phyloP scores from a whole-genome alignment of 176 grass and related monocot genomes.

The Hordeum marinum region DNA sequence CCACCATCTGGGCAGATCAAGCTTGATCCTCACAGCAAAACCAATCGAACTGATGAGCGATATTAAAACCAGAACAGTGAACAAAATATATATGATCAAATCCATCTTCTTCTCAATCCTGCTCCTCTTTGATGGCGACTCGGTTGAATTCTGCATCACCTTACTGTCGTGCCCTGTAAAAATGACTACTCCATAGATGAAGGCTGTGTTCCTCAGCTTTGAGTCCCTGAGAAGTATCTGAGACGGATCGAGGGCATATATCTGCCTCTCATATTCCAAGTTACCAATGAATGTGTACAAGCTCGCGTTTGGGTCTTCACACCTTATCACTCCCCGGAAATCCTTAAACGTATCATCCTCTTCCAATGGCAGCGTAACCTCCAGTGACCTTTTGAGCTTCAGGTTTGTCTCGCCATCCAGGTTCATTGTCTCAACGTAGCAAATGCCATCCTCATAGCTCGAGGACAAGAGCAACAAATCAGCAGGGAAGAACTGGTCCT shows the following conservation, averaged over 20 bases:
- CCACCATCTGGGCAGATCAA: constrained; percentile 72
- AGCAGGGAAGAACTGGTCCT: constrained; percentile 97
- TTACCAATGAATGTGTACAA: constrained; percentile 90
- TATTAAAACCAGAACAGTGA: constrained; percentile 85
- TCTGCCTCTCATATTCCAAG: constrained; percentile 84
- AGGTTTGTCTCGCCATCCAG: constrained; percentile 96
- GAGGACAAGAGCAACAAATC: constrained; percentile 77
- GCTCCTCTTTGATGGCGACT: constrained; percentile 93
- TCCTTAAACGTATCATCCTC: constrained; percentile 74
- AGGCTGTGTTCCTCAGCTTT: constrained; percentile 89
- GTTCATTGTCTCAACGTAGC: constrained; percentile 99
- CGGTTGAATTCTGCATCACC: constrained; percentile 95
- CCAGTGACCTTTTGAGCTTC: constrained; percentile 94
- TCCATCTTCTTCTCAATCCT: constrained; percentile 98
- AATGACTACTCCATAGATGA: constrained; percentile 87
- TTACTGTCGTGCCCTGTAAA: constrained; percentile 95
- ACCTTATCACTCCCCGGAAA: constrained; percentile 68
- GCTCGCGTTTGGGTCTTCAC: constrained; percentile 94
- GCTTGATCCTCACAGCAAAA: constrained; percentile 81
- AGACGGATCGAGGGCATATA: constrained; percentile 71
- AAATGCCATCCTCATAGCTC: constrained; percentile 96
- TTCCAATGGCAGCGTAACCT: constrained; percentile 70
- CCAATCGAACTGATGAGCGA: constrained; percentile 92
- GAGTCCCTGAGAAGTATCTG: constrained; percentile 97
- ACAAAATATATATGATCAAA: constrained; percentile 85